Conservation (phyloP, 495 filamentous ascomycete species). For the Aspergillus haitiensis region DNA sequence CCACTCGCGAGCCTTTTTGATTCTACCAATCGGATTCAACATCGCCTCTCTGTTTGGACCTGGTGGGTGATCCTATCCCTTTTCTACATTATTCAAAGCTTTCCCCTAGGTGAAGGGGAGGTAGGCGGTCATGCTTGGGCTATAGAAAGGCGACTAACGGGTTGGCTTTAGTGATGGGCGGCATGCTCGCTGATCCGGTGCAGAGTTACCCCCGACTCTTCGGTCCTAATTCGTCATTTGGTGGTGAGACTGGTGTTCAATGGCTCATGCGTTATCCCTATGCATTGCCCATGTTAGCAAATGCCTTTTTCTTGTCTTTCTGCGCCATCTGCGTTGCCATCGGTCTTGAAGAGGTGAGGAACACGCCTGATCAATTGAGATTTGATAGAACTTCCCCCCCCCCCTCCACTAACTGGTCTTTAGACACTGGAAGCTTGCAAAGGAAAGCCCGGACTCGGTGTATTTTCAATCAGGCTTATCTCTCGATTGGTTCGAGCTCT, state of each 20-base stretch:
- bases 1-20: slow-evolving; percentile 66
- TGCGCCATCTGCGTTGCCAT: slow-evolving; percentile 59
- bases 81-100: no score
- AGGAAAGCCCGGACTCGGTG: slow-evolving; percentile 44
- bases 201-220: slow-evolving; percentile 66
- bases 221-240: slow-evolving; percentile 54
- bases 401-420: background rate
- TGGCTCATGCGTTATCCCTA: slow-evolving; percentile 74
- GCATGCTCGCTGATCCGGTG: slow-evolving; percentile 72
- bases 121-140: no score
- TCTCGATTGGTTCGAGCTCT: slow-evolving; percentile 31
- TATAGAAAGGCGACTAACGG: no score
- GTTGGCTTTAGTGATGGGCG: slow-evolving; percentile 55
- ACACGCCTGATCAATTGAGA: background rate
- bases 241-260: slow-evolving; percentile 53
- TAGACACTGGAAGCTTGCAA: slow-evolving; percentile 46
- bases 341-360: slow-evolving; percentile 67
- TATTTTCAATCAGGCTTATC: slow-evolving; percentile 34
- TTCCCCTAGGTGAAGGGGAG: no score
- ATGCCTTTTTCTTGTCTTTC: slow-evolving; percentile 61
- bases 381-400: slow-evolving; percentile 2
- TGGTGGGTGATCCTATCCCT: slow-evolving; percentile 31
- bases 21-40: slow-evolving; percentile 76
- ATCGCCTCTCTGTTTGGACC: slow-evolving; percentile 77
- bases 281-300: slow-evolving; percentile 72